Base-by-base conservation (phyloP, 768 basidiomycete genomes). In the Hypholoma fasciculare region DNA sequence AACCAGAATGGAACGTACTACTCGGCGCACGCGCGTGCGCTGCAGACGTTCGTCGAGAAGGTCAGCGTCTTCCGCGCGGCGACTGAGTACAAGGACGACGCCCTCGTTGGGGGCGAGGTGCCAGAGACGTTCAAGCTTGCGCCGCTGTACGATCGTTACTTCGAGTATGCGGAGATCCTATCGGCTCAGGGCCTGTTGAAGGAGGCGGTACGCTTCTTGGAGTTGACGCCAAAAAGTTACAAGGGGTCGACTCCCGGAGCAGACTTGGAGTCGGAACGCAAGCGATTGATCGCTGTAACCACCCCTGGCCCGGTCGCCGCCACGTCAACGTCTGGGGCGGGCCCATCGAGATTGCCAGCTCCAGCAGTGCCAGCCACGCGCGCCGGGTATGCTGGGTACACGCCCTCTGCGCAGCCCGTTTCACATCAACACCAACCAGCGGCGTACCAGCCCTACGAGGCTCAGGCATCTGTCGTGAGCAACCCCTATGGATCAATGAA, bases 41-140 rank as follows among this genome's bases (percentile, higher is more conserved):
- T 99, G 42, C 96, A 98, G 69, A 88, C 89, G 0, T 96, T 98
- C 74, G 83, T 98, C 65, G 97, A 98, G 75, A 98, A 98, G 74
- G 95, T 98, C 20, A 88, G 95, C 1, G 86, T 97, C 42, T 98
- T 99, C 84, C 87, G 93, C 50, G 79, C 84, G 49, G 97, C 96
- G 0, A 90, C 92, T 49, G 78, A 81, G 13, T 96, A 94, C 69
- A 77, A 83, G 61, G 93, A 95, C 65, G 72, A 74, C 14, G 95
- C 96, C 60, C 78, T 98, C 38, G 68, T 72, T 1, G 67, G 72
- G 49, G 64, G 71, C 1, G 59, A 72, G 0, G 69, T 78, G 2
- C 68, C 72, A 9, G 83, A 87, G 70, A 78, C 85, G 1, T 98
- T 89, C 81, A 94, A 93, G 72, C 82, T 98, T 16, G 85, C 92